Conservation (phyloP, 2,329 filamentous ascomycete genomes). For the Hawksworthiomyces lignivorus region DNA sequence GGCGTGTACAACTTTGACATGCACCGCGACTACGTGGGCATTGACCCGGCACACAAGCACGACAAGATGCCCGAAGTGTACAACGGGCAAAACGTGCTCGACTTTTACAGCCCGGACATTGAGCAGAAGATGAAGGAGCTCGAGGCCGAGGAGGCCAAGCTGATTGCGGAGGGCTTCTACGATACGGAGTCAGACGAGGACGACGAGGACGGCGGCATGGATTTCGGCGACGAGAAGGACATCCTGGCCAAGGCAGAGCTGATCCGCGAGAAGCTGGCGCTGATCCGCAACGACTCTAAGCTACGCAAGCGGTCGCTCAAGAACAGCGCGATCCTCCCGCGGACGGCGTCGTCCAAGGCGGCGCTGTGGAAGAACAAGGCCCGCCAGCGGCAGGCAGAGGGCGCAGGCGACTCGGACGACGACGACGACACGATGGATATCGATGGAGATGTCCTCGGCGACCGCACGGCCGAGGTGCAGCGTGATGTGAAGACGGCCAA, state of each 20-base stretch:
- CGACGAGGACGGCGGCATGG: constrained; percentile 57
- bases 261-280: constrained; percentile 87
- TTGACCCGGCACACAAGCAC: constrained; percentile 87
- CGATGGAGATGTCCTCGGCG: constrained; percentile 38
- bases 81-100: constrained; percentile 94
- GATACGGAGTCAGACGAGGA: constrained; percentile 68
- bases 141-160: constrained; percentile 89
- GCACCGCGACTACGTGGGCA: constrained; percentile 79
- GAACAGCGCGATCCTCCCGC: constrained; percentile 90
- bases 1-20: constrained; percentile 95
- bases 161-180: constrained; percentile 90
- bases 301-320: constrained; percentile 88
- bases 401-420: constrained; percentile 43
- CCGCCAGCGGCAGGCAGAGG: background rate
- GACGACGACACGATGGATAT: constrained; percentile 72
- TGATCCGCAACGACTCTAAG: constrained; percentile 89
- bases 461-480: constrained; percentile 57
- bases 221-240: constrained; percentile 83
- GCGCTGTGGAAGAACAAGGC: constrained; percentile 36
- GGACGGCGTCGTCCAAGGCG: constrained; percentile 55
- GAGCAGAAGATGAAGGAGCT: constrained; percentile 84
- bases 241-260: constrained; percentile 85
- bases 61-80: constrained; percentile 92
- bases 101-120: constrained; percentile 95
- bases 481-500: constrained; percentile 66